Evolutionary conservation across 805 yeast genomes (phyloP), one percentile per base, ranked within the genome.

Genomic region (Hanseniaspora occidentalis): DNA sequence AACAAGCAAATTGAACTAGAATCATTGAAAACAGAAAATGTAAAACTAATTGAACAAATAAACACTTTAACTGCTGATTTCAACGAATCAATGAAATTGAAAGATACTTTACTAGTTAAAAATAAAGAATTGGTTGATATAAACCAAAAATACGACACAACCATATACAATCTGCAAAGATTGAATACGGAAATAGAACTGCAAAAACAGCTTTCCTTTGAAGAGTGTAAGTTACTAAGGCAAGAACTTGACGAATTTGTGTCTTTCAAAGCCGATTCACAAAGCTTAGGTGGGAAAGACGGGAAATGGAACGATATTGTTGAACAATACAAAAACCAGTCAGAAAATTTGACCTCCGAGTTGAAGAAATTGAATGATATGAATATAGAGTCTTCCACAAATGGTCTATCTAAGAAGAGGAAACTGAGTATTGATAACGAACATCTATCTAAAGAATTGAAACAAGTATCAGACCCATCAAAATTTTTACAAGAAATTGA

Each of bases 171-270:
- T 40, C 37, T 60, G 29, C 51, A 54, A 18, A 61, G 52, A 41
- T 41, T 65, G 5, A 64, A 62, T 38, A 56, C 44, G 57, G 70
- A 77, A 41, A 52, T 72, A 5, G 73, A 73, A 37, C 69, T 71
- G 40, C 78, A 76, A 43, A 66, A 66, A 39, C 50, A 61, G 2
- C 58, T 79, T 34, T 70, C 77, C n/a, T 50, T 61, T 19, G 74
- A 72, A 45, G 88, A 81, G 50, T 68, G 77, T 22, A 72, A 67
- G 40, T 66, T 76, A 43, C 58, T 81, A 40, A 63, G 81, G 43
- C 69, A 75, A 40, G 67, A 67, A 23, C 52, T 72, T 36, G 78
- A 73, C 43, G 50, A 53, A 10, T 48, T 34, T 8, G 27, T 46
- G 16, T 33, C 45, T 2, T 43, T 47, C 24, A 34, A 44, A 23